Evolutionary conservation across 768 basidiomycete species (phyloP).

Genomic region (Cystobasidium ongulense): DNA sequence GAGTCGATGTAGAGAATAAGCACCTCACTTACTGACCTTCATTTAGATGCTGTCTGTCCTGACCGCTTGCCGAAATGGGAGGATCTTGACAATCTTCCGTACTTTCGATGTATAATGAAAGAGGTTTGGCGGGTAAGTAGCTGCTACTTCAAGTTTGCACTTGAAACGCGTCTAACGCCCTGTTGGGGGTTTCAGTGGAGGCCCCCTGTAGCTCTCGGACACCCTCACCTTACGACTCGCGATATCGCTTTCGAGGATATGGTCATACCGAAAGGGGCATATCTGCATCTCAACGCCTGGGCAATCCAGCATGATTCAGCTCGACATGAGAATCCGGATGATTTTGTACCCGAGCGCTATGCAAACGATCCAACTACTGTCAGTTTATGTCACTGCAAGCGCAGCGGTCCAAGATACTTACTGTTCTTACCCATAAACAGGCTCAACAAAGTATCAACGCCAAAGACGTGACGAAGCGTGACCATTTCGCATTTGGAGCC

Average conservation of each 20-base stretch:
- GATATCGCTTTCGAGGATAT: not conserved
- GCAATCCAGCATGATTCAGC: not conserved
- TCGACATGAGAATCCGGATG: not conserved
- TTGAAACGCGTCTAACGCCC: too few relatives aligned
- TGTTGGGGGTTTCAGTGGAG: not conserved
- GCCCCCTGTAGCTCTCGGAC: not conserved
- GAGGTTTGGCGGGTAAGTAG: conserved; percentile 1
- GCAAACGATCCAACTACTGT: not conserved
- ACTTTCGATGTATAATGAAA: not conserved
- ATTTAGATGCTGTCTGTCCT: not conserved
- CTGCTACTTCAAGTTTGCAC: not conserved
- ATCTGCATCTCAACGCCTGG: conserved; percentile 1
- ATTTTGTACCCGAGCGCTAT: not conserved
- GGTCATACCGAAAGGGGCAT: not conserved
- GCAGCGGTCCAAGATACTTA: too few relatives aligned
- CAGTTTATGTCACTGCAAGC: not conserved
- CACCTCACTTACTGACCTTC: not conserved
- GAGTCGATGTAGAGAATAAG: not conserved
- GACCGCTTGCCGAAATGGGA: conserved; percentile 1
- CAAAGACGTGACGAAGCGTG: conserved; percentile 4
- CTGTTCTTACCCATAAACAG: not conserved
- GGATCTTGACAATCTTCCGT: not conserved
- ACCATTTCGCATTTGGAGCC: conserved; percentile 17
- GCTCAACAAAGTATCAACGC: conserved; percentile 7
- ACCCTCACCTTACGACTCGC: not conserved